phyloP scores from a whole-genome alignment of 192 early-diverging fungal genomes.

The Linnemannia elongata region DNA sequence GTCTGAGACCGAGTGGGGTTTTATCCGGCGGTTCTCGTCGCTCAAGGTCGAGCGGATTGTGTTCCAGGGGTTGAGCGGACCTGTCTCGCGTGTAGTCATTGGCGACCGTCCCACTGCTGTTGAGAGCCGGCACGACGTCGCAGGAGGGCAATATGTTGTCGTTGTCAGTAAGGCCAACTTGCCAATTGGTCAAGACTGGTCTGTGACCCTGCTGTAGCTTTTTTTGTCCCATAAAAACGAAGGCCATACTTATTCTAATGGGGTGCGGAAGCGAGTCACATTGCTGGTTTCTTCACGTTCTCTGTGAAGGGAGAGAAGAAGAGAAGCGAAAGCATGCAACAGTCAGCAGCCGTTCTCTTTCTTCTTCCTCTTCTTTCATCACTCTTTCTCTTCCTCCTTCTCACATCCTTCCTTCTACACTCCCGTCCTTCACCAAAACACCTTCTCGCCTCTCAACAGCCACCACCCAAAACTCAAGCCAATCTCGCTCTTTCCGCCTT shows the following conservation, averaged over 20 bases:
- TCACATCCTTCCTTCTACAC: background rate
- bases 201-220: background rate
- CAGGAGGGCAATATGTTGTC: background rate
- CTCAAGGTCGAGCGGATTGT: slow-evolving; percentile 5
- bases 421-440: background rate
- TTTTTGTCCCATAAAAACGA: too few relatives aligned
- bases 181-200: background rate
- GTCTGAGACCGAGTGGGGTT: background rate
- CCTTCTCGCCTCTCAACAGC: background rate
- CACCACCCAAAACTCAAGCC: background rate
- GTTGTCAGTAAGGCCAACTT: background rate
- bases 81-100: slow-evolving; percentile 5
- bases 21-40: background rate
- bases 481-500: background rate
- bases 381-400: background rate
- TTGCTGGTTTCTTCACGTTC: background rate
- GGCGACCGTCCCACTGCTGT: background rate
- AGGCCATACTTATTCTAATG: too few relatives aligned
- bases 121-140: background rate
- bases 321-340: background rate
- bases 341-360: background rate
- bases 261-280: background rate
- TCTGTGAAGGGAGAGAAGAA: background rate
- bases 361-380: background rate
- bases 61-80: background rate